Evolutionary conservation across 2,329 filamentous ascomycete genomes (phyloP).

Genomic region (Fusarium fracticaudum): DNA sequence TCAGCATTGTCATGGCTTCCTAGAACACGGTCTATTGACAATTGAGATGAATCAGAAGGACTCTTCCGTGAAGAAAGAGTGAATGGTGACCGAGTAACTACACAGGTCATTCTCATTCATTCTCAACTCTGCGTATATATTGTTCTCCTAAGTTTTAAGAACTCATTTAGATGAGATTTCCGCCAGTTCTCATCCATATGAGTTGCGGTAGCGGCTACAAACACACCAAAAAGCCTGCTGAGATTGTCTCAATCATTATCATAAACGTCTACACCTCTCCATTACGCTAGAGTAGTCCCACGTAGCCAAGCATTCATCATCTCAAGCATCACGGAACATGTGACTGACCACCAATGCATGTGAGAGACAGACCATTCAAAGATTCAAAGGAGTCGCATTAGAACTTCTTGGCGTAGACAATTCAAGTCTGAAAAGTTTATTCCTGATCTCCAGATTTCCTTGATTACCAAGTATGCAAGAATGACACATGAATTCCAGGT

Average conservation of each 20-base stretch:
- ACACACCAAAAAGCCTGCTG: background rate
- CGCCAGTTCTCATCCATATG: background rate
- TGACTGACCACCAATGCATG: conserved; percentile 2
- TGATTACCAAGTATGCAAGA: background rate
- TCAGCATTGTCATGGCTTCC: background rate
- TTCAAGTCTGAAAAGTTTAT: background rate
- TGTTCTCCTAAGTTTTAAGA: background rate
- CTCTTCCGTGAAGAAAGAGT: background rate
- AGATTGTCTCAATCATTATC: background rate
- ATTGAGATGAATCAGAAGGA: background rate
- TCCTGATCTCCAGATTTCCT: background rate
- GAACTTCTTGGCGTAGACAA: background rate
- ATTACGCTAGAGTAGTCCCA: background rate
- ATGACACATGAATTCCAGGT: conserved; percentile 26
- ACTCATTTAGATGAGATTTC: background rate
- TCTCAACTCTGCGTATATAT: background rate
- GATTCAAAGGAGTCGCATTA: background rate
- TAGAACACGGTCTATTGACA: background rate
- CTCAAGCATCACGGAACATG: background rate
- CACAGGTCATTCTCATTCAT: no score
- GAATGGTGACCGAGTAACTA: background rate
- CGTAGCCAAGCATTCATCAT: background rate
- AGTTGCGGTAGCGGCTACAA: background rate
- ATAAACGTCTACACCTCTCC: background rate
- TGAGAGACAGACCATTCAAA: background rate